These are phyloP conservation scores for Falciphora oryzae DNA, from an alignment of 2,329 filamentous ascomycete species.

Conservation along the genomic window DNA sequence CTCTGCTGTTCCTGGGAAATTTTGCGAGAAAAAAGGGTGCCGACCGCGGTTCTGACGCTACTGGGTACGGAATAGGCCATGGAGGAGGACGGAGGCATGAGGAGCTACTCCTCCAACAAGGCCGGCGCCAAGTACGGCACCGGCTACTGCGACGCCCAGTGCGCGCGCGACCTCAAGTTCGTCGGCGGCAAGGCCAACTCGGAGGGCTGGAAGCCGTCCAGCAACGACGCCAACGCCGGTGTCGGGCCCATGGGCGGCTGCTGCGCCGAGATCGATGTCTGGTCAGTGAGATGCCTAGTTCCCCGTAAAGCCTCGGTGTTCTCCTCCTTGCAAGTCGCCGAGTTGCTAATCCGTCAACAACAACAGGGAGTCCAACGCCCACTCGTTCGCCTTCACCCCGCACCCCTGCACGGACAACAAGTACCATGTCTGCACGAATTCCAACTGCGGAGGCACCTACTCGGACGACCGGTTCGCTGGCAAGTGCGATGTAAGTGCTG, in stretches of 20 bases:
- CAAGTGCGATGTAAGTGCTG: slow-evolving; percentile 44
- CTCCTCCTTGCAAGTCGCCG: no score
- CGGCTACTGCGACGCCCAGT: slow-evolving; percentile 45
- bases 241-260: slow-evolving; percentile 43
- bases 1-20: neutral
- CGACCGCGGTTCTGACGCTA: neutral
- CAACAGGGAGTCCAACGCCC: slow-evolving; percentile 55
- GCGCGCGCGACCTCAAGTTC: slow-evolving; percentile 40
- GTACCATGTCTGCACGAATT: slow-evolving; percentile 33
- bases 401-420: slow-evolving; percentile 47
- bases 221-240: slow-evolving; percentile 46
- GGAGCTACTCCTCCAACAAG: slow-evolving; percentile 38
- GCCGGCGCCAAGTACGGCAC: slow-evolving; percentile 47
- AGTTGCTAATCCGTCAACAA: neutral
- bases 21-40: neutral
- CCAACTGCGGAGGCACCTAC: slow-evolving; percentile 43
- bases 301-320: neutral
- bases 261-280: slow-evolving; percentile 54
- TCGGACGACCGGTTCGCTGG: slow-evolving; percentile 32
- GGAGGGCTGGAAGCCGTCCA: slow-evolving; percentile 39
- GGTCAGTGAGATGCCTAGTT: slow-evolving; percentile 34
- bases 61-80: slow-evolving; percentile 29
- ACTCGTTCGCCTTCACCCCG: slow-evolving; percentile 52
- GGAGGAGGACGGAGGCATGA: slow-evolving; percentile 43
- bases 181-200: slow-evolving; percentile 38